Evolutionary conservation across 768 basidiomycete species (phyloP).

Genomic region (Tulasnella sp.): DNA sequence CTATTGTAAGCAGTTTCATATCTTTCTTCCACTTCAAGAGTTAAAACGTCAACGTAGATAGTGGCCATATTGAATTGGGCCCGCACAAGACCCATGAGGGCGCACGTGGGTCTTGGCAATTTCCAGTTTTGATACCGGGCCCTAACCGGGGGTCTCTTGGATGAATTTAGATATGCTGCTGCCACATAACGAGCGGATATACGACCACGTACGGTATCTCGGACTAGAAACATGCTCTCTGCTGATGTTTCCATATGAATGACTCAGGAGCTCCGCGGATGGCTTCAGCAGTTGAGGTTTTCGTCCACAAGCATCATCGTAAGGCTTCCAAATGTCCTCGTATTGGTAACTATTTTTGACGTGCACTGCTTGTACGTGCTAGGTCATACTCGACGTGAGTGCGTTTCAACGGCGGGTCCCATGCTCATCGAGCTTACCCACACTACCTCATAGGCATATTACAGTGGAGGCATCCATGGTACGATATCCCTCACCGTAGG

Average conservation of each 20-base stretch:
- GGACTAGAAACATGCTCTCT: background rate
- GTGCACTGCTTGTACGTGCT: background rate
- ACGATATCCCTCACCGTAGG: background rate
- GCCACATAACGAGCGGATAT: background rate
- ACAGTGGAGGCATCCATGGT: background rate
- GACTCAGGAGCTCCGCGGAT: background rate
- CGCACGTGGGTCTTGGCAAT: background rate
- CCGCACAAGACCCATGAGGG: background rate
- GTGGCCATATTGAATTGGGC: background rate
- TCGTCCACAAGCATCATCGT: background rate
- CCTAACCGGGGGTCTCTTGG: background rate
- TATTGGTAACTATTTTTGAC: background rate
- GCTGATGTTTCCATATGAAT: too few relatives aligned
- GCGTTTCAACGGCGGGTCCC: background rate
- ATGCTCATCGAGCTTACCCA: background rate
- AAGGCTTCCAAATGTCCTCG: background rate
- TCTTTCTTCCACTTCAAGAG: background rate
- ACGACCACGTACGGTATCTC: background rate
- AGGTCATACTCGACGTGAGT: background rate
- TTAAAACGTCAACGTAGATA: background rate
- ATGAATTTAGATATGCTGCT: background rate
- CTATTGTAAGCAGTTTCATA: background rate
- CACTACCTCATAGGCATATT: background rate
- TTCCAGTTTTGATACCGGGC: background rate
- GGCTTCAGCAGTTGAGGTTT: background rate